A percentile compares a stretch with the other conserved stretches of the same genome.
Evolutionary conservation across 805 yeast genomes (phyloP).

Genomic region (Lipomyces kockii): DNA sequence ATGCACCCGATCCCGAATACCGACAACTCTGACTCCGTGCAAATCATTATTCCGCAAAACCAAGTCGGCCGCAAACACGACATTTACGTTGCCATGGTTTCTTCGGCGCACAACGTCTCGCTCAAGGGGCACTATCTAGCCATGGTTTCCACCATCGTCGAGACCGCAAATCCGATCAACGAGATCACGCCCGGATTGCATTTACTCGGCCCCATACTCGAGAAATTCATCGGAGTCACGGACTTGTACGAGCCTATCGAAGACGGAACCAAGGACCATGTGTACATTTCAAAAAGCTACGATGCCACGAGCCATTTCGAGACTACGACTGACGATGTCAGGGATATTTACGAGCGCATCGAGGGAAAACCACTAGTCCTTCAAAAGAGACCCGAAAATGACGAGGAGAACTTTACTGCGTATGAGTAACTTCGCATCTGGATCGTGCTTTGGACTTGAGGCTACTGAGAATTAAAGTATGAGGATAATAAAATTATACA

Average conservation of each 20-base stretch:
- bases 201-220: constrained; percentile 75
- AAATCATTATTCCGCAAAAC: constrained; percentile 94
- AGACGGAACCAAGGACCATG: constrained; percentile 79
- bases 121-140: constrained; percentile 90
- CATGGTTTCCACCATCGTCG: constrained; percentile 90
- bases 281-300: constrained; percentile 84
- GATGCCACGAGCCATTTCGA: constrained; percentile 97
- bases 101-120: constrained; percentile 87
- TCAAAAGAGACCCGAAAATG: constrained; percentile 71
- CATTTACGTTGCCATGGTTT: constrained; percentile 88
- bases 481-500: background rate
- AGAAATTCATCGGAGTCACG: constrained; percentile 91
- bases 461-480: background rate
- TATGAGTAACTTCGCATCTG: constrained; percentile 9
- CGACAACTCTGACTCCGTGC: constrained; percentile 82
- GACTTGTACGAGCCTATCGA: constrained; percentile 85
- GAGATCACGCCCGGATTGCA: constrained; percentile 95
- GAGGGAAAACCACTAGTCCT: constrained; percentile 90
- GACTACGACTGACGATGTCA: constrained; percentile 93
- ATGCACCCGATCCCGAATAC: constrained; percentile 89
- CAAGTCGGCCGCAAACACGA: constrained; percentile 92
- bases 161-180: constrained; percentile 87
- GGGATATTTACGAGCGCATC: constrained; percentile 88
- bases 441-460: too few relatives aligned
- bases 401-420: constrained; percentile 53